These are phyloP conservation scores for Thozetella sp. DNA, from an alignment of 495 filamentous ascomycete genomes.

Conservation along the genomic window DNA sequence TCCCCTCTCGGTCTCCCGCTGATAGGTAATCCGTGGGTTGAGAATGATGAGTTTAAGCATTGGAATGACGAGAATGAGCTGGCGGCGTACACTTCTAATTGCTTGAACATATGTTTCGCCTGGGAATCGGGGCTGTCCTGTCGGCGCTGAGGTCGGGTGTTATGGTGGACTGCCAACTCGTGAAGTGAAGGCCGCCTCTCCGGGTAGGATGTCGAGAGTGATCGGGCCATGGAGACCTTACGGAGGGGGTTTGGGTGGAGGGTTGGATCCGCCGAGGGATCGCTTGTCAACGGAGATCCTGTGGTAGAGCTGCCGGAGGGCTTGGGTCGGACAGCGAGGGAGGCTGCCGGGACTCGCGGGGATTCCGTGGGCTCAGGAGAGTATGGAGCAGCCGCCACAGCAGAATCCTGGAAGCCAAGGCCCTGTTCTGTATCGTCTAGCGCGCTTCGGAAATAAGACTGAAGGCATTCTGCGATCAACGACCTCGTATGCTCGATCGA, in stretches of 20 bases:
- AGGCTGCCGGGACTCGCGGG: not conserved
- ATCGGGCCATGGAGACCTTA: slow-evolving; percentile 19
- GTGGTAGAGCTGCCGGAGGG: not conserved
- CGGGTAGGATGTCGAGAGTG: slow-evolving; percentile 40
- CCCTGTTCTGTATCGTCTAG: slow-evolving; percentile 3
- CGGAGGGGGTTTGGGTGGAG: slow-evolving; percentile 31
- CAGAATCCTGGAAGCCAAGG: not conserved
- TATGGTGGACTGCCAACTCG: slow-evolving; percentile 2
- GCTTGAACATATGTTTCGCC: slow-evolving; percentile 60
- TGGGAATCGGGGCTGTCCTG: slow-evolving; percentile 25
- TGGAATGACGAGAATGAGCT: slow-evolving; percentile 67
- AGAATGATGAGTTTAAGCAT: slow-evolving; percentile 75
- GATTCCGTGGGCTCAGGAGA: not conserved
- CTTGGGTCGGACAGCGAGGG: not conserved
- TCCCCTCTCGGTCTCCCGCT: not conserved
- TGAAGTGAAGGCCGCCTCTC: slow-evolving; percentile 25
- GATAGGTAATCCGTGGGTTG: slow-evolving; percentile 36
- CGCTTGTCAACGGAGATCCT: not conserved
- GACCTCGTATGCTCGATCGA: slow-evolving; percentile 30
- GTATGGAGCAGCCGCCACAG: not conserved
- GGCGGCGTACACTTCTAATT: slow-evolving; percentile 76
- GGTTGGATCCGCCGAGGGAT: slow-evolving; percentile 2
- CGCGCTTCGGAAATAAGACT: slow-evolving; percentile 17
- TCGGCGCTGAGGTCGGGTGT: slow-evolving; percentile 8
- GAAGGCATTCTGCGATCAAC: slow-evolving; percentile 27